Evolutionary conservation across 768 basidiomycete species (phyloP), one percentile per base, ranked within the genome.

Genomic region (Boletus pseudo-olivaceus): DNA sequence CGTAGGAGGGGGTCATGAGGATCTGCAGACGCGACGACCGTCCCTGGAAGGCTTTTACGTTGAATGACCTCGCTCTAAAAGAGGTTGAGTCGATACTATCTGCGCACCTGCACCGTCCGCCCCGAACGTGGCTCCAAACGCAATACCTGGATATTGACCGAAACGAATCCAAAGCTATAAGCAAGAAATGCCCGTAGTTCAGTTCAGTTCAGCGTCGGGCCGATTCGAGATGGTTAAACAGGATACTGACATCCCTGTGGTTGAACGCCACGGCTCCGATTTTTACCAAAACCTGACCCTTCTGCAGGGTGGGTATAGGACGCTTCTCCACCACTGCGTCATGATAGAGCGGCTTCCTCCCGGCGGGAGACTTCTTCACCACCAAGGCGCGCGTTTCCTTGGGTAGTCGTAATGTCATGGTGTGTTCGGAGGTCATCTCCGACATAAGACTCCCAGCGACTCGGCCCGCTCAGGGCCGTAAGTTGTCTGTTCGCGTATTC

Each of bases 241-340:
- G 30, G 32, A 48, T 30, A 62, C 65, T 47, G 55, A 88, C 87
- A 62, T 90, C 90, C 63, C 85, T 77, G 62, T 85, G 90, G 65
- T 93, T 93, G 75, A 89, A 89, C 15, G 80, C 83, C 0, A 78
- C 88, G 14, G 90, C 87, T 19, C 72, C 75, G 48, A 90, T 81
- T 66, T 78, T 81, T 9, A 91, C 85, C 8, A 88, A 74, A 1
- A 91, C 67, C 67, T 91, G 75, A 2, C 82, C 85, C 0, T 67
- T 55, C 54, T 79, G 73, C 51, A 89, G 75, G 53, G 49, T 26
- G 8, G 81, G 79, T 39, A 90, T 66, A 0, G 78, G 74, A 41
- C 68, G 73, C 34, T 79, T 73, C 47, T 80, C 76, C 11, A 90
- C 50, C 7, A 74, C 71, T 0, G 80, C 82, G 55, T 88, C 83